phyloP scores from a whole-genome alignment of 2,329 filamentous ascomycete species.

The Acarospora socialis region DNA sequence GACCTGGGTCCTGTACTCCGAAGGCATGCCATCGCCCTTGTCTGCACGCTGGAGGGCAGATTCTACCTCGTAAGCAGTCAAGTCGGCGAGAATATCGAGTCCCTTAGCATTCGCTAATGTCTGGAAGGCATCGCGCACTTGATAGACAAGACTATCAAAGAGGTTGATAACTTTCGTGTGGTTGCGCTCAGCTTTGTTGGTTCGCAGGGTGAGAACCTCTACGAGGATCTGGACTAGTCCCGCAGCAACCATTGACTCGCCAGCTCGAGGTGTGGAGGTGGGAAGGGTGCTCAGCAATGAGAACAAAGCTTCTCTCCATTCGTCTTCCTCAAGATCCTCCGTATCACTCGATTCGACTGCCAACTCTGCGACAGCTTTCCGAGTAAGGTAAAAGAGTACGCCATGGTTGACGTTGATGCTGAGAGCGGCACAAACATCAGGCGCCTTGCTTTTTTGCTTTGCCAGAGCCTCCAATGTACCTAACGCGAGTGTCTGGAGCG shows the following conservation, averaged over 20 bases:
- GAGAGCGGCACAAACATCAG: slow-evolving; percentile 78
- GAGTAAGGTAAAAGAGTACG: slow-evolving; percentile 79
- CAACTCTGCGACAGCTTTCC: slow-evolving; percentile 79
- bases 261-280: slow-evolving; percentile 54
- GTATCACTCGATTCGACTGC: slow-evolving; percentile 41
- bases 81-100: slow-evolving; percentile 76
- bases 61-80: slow-evolving; percentile 67
- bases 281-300: slow-evolving; percentile 73
- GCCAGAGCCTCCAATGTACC: slow-evolving; percentile 73
- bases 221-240: slow-evolving; percentile 82
- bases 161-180: slow-evolving; percentile 77
- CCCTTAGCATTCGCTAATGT: slow-evolving; percentile 70
- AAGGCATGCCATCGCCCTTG: slow-evolving; percentile 55
- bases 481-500: slow-evolving; percentile 70
- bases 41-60: slow-evolving; percentile 53
- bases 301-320: slow-evolving; percentile 85
- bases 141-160: slow-evolving; percentile 76
- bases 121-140: slow-evolving; percentile 69
- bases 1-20: slow-evolving; percentile 59
- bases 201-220: slow-evolving; percentile 73
- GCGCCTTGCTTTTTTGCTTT: slow-evolving; percentile 58
- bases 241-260: slow-evolving; percentile 71
- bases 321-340: slow-evolving; percentile 55
- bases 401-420: slow-evolving; percentile 95
- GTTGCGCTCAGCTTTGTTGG: slow-evolving; percentile 65